Base-by-base conservation (phyloP, 176 grass and related monocot genomes). In the Phoenix dactylifera region DNA sequence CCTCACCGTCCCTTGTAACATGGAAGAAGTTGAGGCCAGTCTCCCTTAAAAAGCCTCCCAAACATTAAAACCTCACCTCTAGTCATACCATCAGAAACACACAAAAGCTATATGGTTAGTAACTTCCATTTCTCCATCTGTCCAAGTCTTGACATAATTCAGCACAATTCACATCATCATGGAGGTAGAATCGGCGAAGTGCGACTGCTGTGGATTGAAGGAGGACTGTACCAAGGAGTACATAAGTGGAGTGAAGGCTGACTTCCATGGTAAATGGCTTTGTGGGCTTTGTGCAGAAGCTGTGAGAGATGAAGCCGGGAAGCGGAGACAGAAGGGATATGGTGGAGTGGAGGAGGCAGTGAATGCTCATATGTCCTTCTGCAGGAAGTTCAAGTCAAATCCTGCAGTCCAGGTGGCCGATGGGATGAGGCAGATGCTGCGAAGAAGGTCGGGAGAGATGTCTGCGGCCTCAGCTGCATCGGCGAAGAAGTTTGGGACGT, bases 161-260 rank as follows among this genome's bases (percentile, higher is more conserved):
- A 14, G 35, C 35, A 44, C 12, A 44, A 44, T 44, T 44, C 35
- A 44, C 35, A 67, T 62, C 16, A 26, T 65, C 12, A 80, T 70
- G 81, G 79, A 76, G 55, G 60, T 76, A 24, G 79, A 71, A 69
- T 65, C 72, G 60, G 80, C 74, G 24, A 76, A 72, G 74, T 90
- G 86, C 64, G 92, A 69, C 62, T 96, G 92, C 50, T 96, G 87
- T 73, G 87, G 86, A 2, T 51, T 96, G 53, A 56, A 65, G 64
- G 91, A 96, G 76, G 91, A 96, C 64, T 96, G 87, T 75, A 88
- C 92, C 4, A 73, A 61, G 18, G 86, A 85, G 48, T 96, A 96
- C 69, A 60, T 85, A 26, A 49, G 50, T 59, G 60, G 66, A 16
- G 86, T 90, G 51, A 64, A 77, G 56, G 80, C 48, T 5, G 68